phyloP scores from a whole-genome alignment of 352 stramenopile species.

The Phytophthora sansomeana region DNA sequence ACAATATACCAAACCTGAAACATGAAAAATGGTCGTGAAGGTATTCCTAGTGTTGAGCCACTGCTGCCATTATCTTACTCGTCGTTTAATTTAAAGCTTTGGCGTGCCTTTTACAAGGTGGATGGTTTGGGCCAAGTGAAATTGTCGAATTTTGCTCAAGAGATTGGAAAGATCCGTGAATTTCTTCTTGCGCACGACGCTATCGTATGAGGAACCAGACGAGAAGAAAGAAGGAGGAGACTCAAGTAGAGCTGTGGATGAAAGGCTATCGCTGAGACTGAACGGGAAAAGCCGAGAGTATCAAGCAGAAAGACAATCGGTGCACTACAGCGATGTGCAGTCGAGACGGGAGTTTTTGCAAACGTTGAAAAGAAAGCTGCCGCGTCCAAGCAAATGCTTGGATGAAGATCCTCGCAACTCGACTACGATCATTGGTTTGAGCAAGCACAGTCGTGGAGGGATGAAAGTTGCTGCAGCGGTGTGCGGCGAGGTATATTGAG shows the following conservation, averaged over 20 bases:
- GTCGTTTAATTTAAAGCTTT: constrained; percentile 34
- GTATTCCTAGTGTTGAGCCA: background rate
- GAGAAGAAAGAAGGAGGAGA: background rate
- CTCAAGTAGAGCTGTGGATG: background rate
- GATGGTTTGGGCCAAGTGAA: background rate
- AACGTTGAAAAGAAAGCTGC: constrained; percentile 26
- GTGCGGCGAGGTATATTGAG: too few species aligned
- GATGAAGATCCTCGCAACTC: constrained; percentile 1
- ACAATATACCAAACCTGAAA: too few species aligned
- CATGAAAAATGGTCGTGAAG: background rate
- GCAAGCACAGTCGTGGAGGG: background rate
- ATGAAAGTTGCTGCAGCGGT: background rate
- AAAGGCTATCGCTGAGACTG: background rate
- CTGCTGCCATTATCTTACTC: constrained; percentile 9
- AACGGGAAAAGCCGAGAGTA: background rate
- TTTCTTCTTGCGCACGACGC: constrained; percentile 38
- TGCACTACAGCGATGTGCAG: constrained; percentile 34
- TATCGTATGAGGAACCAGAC: constrained; percentile 14
- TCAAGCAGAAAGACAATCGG: constrained; percentile 2
- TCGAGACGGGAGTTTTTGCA: constrained; percentile 36
- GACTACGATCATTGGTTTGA: constrained; percentile 4
- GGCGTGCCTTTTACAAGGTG: constrained; percentile 34
- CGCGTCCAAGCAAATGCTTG: constrained; percentile 17
- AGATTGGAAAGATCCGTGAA: constrained; percentile 33
- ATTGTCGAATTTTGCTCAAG: constrained; percentile 8